phyloP scores from a whole-genome alignment of 73 alveolate species.

The Tetrahymena thermophila region DNA sequence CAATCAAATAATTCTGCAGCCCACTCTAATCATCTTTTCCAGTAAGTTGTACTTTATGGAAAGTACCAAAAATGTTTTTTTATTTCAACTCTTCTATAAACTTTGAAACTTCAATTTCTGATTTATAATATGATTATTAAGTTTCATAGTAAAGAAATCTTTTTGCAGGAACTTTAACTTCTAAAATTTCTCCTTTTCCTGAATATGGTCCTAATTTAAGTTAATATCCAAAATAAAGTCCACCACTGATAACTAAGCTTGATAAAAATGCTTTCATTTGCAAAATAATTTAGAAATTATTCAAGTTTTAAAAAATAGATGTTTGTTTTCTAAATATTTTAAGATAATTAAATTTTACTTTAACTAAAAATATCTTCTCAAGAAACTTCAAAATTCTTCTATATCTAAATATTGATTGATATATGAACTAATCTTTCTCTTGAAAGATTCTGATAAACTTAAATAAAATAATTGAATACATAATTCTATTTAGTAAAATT shows the following conservation, averaged over 20 bases:
- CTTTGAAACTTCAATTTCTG: neutral
- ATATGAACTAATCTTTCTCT: neutral
- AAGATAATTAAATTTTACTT: neutral
- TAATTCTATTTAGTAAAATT: too few species aligned
- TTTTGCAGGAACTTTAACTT: neutral
- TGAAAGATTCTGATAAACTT: neutral
- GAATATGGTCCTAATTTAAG: neutral
- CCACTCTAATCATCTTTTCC: neutral
- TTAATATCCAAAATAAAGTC: neutral
- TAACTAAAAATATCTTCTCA: neutral
- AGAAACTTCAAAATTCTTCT: neutral
- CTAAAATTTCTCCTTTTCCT: neutral
- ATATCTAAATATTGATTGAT: neutral
- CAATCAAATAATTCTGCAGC: neutral
- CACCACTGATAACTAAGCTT: neutral
- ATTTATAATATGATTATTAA: neutral
- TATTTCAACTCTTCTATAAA: neutral
- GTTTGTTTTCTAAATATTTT: neutral
- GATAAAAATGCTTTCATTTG: neutral
- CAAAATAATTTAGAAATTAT: neutral
- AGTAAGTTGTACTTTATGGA: neutral
- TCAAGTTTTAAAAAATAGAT: neutral
- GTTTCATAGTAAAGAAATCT: neutral
- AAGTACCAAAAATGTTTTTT: neutral
- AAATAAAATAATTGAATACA: too few species aligned